phyloP scores from a whole-genome alignment of 2,329 filamentous ascomycete species.

The Penicillium crustosum region DNA sequence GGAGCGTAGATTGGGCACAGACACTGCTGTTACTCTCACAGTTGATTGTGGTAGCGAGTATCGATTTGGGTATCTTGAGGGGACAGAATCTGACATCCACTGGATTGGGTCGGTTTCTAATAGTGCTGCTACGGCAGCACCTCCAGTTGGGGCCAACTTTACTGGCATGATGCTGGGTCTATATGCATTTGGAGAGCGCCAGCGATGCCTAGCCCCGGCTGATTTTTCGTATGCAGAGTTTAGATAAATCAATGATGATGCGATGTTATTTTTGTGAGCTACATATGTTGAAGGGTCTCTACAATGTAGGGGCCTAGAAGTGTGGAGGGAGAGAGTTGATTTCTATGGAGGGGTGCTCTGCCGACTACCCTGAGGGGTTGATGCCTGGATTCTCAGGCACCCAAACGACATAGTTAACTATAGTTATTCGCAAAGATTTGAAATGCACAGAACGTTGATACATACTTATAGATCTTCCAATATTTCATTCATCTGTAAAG shows the following conservation, averaged over 20 bases:
- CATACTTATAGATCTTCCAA: not conserved
- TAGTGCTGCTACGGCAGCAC: slow-evolving; percentile 35
- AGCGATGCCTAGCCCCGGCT: slow-evolving; percentile 43
- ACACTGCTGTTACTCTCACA: slow-evolving; percentile 26
- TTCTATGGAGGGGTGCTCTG: too few species aligned
- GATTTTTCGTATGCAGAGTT: slow-evolving; percentile 42
- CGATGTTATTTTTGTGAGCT: too few species aligned
- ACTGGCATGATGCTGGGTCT: slow-evolving; percentile 51
- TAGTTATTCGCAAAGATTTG: not conserved
- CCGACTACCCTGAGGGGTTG: too few species aligned
- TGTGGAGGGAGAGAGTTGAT: too few species aligned
- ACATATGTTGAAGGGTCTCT: too few species aligned
- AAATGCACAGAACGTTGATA: not conserved
- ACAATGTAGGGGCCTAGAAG: too few species aligned
- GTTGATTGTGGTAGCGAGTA: slow-evolving; percentile 36
- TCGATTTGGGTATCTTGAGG: slow-evolving; percentile 27
- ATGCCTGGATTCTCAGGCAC: too few species aligned
- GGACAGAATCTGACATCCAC: slow-evolving; percentile 5
- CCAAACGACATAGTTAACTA: too few species aligned
- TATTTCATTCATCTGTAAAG: not conserved
- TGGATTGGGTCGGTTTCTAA: slow-evolving; percentile 36
- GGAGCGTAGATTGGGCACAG: slow-evolving; percentile 13
- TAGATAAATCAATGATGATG: not conserved
- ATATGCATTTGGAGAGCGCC: slow-evolving; percentile 46
- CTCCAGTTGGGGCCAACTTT: slow-evolving; percentile 44